Conservation (phyloP, 202 grass and related monocot genomes). For the Alloteropsis angusta region DNA sequence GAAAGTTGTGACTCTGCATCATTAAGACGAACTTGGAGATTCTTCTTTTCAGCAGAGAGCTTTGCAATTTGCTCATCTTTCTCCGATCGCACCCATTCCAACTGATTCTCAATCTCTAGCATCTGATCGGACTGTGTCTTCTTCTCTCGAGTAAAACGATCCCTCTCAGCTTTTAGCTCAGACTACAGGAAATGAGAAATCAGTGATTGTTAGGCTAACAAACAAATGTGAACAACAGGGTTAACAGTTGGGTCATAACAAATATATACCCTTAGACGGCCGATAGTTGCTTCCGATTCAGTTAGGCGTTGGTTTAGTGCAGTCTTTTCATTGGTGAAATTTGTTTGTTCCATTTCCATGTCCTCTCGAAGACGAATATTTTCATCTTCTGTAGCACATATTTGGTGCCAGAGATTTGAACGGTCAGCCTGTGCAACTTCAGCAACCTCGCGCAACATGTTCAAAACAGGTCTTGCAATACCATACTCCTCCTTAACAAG, state of each 20-base stretch:
- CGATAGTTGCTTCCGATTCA: slow-evolving; percentile 47
- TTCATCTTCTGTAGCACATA: slow-evolving; percentile 75
- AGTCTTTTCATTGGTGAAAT: slow-evolving; percentile 58
- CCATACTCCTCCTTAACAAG: slow-evolving; percentile 76
- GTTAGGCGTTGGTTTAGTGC: slow-evolving; percentile 36
- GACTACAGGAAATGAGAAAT: slow-evolving; percentile 40
- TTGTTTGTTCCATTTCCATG: slow-evolving; percentile 57
- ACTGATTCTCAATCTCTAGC: slow-evolving; percentile 67
- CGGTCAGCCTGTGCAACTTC: slow-evolving; percentile 76
- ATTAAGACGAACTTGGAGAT: slow-evolving; percentile 65
- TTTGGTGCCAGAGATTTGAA: slow-evolving; percentile 87
- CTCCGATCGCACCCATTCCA: slow-evolving; percentile 95
- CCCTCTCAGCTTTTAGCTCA: slow-evolving; percentile 77
- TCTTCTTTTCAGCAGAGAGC: slow-evolving; percentile 61
- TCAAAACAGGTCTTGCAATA: slow-evolving; percentile 66
- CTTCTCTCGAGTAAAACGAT: slow-evolving; percentile 58
- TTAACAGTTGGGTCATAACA: not conserved
- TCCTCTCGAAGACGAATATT: slow-evolving; percentile 72
- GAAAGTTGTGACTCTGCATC: slow-evolving; percentile 74
- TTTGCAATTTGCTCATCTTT: slow-evolving; percentile 84
- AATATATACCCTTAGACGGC: slow-evolving; percentile 59
- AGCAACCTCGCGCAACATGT: slow-evolving; percentile 74
- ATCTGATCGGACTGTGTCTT: slow-evolving; percentile 55
- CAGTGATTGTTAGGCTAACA: slow-evolving; percentile 23
- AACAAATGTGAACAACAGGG: slow-evolving; percentile 17